Evolutionary conservation across 2,329 filamentous ascomycete genomes (phyloP), one percentile per base, ranked within the genome.

Genomic region (Whalleya microplaca): DNA sequence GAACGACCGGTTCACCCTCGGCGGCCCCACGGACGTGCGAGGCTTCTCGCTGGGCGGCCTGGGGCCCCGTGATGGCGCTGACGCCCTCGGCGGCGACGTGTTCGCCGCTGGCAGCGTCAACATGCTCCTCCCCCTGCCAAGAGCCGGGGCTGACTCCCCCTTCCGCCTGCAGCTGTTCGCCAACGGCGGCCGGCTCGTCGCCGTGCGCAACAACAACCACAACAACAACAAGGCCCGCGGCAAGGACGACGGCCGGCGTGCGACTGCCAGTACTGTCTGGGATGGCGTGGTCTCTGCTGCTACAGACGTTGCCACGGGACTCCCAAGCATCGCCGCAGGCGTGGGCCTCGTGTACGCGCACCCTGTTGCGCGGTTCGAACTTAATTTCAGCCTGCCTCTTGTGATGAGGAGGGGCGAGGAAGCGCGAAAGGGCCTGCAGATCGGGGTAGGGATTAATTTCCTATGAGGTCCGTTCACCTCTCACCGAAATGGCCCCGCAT

Each of bases 401-500:
- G 88, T 94, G 18, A 74, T 92, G 68, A 84, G 95, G 56, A 88
- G 84, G 62, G 92, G 92, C 37, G 95, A 99, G 76, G 88, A 95
- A 66, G 88, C 86, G 16, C 85, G 94, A 53, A 99, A 99, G 77
- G 95, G 95, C 1, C 71, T 99, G 62, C 92, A 95, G 72, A 88
- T 99, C 67, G 95, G 95, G n/a, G 91, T 99, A 41, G 95, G 95
- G 48, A 92, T 99, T 70, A 96, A 91, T 76, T 97, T 99, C 72
- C 77, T 98, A 81, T 98, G 89, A 65, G n/a, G 21, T 23, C n/a
- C n/a, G n/a, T n/a, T n/a, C n/a, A n/a, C n/a, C n/a, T n/a, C n/a
- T n/a, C n/a, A n/a, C n/a, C n/a, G n/a, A n/a, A n/a, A n/a, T n/a
- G n/a, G n/a, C n/a, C n/a, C n/a, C n/a, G n/a, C n/a, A n/a, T n/a